Conservation (phyloP, 2,329 filamentous ascomycete genomes). For the Colletotrichum tropicicola region DNA sequence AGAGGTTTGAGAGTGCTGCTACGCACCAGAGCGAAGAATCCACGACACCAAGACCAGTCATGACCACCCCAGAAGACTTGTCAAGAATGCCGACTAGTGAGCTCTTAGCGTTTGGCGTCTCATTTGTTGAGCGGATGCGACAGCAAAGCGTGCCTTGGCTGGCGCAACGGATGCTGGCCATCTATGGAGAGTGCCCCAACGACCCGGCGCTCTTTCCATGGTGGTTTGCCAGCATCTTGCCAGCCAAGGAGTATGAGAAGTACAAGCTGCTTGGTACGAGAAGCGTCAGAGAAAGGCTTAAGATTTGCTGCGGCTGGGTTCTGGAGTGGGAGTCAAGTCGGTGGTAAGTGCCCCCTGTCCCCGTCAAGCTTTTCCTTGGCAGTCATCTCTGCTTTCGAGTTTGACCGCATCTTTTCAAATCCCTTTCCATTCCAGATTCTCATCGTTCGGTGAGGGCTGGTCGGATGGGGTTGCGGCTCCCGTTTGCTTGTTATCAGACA, state of each 20-base stretch:
- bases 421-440: neutral
- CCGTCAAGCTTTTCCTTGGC: neutral
- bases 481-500: constrained; percentile 31
- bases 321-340: constrained; percentile 73
- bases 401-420: neutral
- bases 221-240: constrained; percentile 88
- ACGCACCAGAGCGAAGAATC: constrained; percentile 22
- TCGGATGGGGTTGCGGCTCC: neutral
- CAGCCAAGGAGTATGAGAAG: constrained; percentile 80
- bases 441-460: neutral
- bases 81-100: constrained; percentile 74
- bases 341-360: constrained; percentile 65
- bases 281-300: constrained; percentile 82
- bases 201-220: constrained; percentile 85
- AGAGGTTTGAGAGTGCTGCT: constrained; percentile 17
- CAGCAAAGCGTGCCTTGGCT: constrained; percentile 78
- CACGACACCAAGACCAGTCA: neutral
- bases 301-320: constrained; percentile 85
- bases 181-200: constrained; percentile 80
- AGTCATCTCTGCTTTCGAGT: neutral
- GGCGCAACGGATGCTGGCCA: constrained; percentile 73
- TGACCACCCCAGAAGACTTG: constrained; percentile 45
- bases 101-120: constrained; percentile 70
- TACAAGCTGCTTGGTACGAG: constrained; percentile 77
- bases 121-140: constrained; percentile 76